Evolutionary conservation across 2,329 filamentous ascomycete genomes (phyloP).

Genomic region (Paraphaeosphaeria sporulosa): DNA sequence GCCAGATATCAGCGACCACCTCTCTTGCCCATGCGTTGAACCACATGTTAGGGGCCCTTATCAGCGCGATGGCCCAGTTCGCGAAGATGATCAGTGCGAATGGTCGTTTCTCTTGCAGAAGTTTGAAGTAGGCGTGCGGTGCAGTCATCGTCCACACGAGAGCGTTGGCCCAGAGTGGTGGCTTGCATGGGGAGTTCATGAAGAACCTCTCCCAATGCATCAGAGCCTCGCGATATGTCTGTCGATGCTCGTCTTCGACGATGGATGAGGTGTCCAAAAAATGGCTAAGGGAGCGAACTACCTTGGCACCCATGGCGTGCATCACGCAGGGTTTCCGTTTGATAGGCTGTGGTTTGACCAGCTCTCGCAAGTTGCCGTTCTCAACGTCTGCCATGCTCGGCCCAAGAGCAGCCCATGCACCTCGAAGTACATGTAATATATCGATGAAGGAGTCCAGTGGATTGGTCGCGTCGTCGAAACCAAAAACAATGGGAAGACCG

Average conservation of each 20-base stretch:
- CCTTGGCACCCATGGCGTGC: constrained; percentile 20
- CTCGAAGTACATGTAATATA: constrained; percentile 20
- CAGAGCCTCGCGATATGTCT: constrained; percentile 24
- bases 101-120: constrained; percentile 21
- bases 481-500: constrained; percentile 21
- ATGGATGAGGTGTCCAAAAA: constrained; percentile 22
- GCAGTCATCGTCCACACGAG: constrained; percentile 28
- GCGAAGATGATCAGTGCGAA: constrained; percentile 30
- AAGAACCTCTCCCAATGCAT: constrained; percentile 24
- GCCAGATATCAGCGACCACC: constrained; percentile 23
- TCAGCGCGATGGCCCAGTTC: constrained; percentile 29
- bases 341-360: constrained; percentile 12
- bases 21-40: constrained; percentile 29
- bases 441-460: constrained; percentile 19
- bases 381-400: constrained; percentile 15
- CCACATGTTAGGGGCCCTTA: constrained; percentile 29
- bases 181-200: constrained; percentile 20
- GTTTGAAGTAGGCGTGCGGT: constrained; percentile 21
- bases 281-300: constrained; percentile 22
- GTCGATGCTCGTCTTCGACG: constrained; percentile 16
- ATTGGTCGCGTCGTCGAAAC: constrained; percentile 15
- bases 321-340: constrained; percentile 15
- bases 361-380: constrained; percentile 18
- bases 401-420: constrained; percentile 18
- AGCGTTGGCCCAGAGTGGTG: constrained; percentile 26